These are phyloP conservation scores for Podospora bellae-mahoneyi DNA, from an alignment of 495 filamentous ascomycete species.

Conservation along the genomic window DNA sequence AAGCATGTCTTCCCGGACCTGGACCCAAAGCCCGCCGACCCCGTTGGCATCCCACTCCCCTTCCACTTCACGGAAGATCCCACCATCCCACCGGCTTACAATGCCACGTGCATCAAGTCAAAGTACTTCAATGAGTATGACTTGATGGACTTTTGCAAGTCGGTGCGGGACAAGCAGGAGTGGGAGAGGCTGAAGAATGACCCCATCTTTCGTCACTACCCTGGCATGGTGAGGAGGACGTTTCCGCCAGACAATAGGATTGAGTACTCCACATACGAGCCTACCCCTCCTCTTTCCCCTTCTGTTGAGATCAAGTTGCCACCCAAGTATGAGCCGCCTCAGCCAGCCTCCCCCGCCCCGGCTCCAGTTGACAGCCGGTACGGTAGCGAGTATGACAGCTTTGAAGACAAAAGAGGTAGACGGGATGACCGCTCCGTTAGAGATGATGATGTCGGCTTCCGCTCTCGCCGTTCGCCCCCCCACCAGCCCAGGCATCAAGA, in stretches of 20 bases:
- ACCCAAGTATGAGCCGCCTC: conserved; percentile 23
- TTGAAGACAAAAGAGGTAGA: neutral
- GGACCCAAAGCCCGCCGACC: conserved; percentile 38
- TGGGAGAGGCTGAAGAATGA: conserved; percentile 48
- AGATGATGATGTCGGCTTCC: neutral
- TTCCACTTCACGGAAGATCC: conserved; percentile 40
- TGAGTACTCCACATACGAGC: conserved; percentile 27
- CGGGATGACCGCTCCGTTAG: neutral
- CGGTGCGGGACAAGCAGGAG: conserved; percentile 39
- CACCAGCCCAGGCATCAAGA: conserved; percentile 7
- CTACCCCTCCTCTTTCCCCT: conserved; percentile 25
- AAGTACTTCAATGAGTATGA: conserved; percentile 47
- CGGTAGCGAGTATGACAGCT: neutral
- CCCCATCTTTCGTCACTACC: conserved; percentile 42
- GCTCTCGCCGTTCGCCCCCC: neutral
- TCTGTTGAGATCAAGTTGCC: conserved; percentile 29
- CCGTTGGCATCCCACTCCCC: conserved; percentile 43
- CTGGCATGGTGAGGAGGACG: conserved; percentile 28
- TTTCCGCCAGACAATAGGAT: conserved; percentile 22
- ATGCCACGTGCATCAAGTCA: conserved; percentile 45
- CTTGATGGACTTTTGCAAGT: conserved; percentile 40
- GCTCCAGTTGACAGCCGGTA: neutral
- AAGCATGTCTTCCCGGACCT: conserved; percentile 38
- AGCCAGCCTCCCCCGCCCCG: neutral
- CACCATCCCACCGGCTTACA: conserved; percentile 45